These are phyloP conservation scores for Myriangium duriaei DNA, from an alignment of 2,329 filamentous ascomycete genomes.

Conservation along the genomic window DNA sequence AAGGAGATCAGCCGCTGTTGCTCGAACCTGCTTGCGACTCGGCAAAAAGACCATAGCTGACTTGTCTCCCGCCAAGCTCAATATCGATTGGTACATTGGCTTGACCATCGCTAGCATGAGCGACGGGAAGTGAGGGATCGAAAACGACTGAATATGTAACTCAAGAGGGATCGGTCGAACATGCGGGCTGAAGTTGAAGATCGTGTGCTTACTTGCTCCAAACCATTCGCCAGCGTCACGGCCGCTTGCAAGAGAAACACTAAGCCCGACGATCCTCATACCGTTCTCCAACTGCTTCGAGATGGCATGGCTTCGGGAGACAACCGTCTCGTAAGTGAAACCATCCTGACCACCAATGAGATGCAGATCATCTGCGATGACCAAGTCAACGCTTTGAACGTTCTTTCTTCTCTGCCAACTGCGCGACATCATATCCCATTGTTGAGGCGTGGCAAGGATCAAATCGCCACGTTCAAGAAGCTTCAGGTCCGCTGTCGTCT, in stretches of 20 bases:
- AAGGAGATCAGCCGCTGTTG: constrained; percentile 74
- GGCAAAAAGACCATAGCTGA: constrained; percentile 87
- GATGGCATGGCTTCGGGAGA: constrained; percentile 97
- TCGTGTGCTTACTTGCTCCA: constrained; percentile 92
- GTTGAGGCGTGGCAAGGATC: constrained; percentile 78
- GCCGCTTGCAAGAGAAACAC: constrained; percentile 85
- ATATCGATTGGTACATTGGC: constrained; percentile 78
- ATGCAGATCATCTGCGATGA: constrained; percentile 92
- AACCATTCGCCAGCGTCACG: constrained; percentile 96
- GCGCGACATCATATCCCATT: constrained; percentile 92
- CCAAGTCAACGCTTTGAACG: constrained; percentile 75
- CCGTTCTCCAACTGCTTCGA: constrained; percentile 73
- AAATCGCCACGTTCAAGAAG: constrained; percentile 78
- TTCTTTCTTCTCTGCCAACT: constrained; percentile 97
- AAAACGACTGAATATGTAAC: constrained; percentile 89
- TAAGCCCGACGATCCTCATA: constrained; percentile 77
- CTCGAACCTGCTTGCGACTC: constrained; percentile 81
- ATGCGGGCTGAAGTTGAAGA: constrained; percentile 95
- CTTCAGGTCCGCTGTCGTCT: constrained; percentile 82
- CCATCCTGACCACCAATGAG: constrained; percentile 78
- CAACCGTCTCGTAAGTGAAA: constrained; percentile 87
- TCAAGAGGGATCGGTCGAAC: constrained; percentile 81
- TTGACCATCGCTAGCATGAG: constrained; percentile 98
- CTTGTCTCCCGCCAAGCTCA: constrained; percentile 72
- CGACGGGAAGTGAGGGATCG: constrained; percentile 91